Conservation (phyloP, 2,329 filamentous ascomycete species). For the Pseudogymnoascus sp. region DNA sequence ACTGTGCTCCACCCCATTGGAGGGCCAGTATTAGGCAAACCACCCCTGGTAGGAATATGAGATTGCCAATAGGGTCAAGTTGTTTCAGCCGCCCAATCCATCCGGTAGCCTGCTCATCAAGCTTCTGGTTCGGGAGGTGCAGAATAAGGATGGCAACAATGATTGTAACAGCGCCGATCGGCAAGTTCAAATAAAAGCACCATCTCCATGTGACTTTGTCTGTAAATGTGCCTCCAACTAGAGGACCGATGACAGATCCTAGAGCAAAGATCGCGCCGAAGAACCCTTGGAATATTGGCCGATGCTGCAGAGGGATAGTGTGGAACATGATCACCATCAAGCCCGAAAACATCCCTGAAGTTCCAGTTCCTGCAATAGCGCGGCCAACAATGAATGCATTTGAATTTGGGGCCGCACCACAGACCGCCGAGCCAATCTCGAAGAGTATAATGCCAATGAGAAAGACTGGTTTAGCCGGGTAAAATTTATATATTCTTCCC, state of each 20-base stretch:
- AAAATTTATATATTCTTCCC: slow-evolving; percentile 25
- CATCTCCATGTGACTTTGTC: slow-evolving; percentile 29
- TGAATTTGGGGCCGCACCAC: slow-evolving; percentile 24
- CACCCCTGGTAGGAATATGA: slow-evolving; percentile 22
- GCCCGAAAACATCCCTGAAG: slow-evolving; percentile 26
- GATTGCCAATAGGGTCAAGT: slow-evolving; percentile 30
- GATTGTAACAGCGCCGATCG: slow-evolving; percentile 31
- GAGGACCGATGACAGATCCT: slow-evolving; percentile 24
- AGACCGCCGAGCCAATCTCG: slow-evolving; percentile 28
- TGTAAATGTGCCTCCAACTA: slow-evolving; percentile 37
- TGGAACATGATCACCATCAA: slow-evolving; percentile 24
- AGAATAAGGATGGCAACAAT: slow-evolving; percentile 34
- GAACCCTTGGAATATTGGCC: slow-evolving; percentile 19
- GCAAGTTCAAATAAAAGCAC: slow-evolving; percentile 33
- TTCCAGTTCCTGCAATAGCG: slow-evolving; percentile 26
- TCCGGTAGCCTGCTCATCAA: slow-evolving; percentile 31
- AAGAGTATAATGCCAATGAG: slow-evolving; percentile 24
- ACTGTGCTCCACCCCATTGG: slow-evolving; percentile 39
- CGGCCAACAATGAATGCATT: slow-evolving; percentile 27
- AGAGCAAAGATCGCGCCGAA: slow-evolving; percentile 22
- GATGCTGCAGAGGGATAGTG: slow-evolving; percentile 20
- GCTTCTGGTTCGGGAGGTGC: slow-evolving; percentile 30
- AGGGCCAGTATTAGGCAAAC: slow-evolving; percentile 30
- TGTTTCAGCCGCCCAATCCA: slow-evolving; percentile 31
- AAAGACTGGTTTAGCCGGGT: slow-evolving; percentile 25